A percentile compares a stretch with the other conserved stretches of the same genome.
Evolutionary conservation across 108 stramenopile species (phyloP).

Genomic region (Chaetoceros muelleri): DNA sequence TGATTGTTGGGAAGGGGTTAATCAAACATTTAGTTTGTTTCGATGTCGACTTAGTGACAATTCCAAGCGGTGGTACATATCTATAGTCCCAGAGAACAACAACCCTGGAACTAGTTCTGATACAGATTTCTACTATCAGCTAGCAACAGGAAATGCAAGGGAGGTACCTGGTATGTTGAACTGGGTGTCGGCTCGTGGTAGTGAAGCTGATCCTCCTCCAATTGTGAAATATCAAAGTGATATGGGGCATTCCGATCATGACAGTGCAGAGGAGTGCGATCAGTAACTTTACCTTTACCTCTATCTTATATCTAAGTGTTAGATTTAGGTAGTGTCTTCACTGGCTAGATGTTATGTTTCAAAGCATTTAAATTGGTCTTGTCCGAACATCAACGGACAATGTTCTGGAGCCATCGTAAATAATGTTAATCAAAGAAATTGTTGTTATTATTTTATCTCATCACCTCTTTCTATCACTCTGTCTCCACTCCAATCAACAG

Average conservation of each 20-base stretch:
- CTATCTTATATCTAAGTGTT: too few species aligned
- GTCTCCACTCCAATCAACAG: too few species aligned
- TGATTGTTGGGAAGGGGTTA: conserved; percentile 38
- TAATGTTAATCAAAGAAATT: too few species aligned
- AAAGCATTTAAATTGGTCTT: too few species aligned
- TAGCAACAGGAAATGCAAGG: conserved; percentile 13
- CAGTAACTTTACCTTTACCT: too few species aligned
- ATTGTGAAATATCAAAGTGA: not conserved
- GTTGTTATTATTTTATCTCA: too few species aligned
- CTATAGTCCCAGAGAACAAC: conserved; percentile 57
- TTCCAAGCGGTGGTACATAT: conserved; percentile 82
- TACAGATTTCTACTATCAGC: conserved; percentile 76
- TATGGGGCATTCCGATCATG: not conserved
- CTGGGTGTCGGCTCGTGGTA: conserved; percentile 37
- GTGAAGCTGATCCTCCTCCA: conserved; percentile 30
- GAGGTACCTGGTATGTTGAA: conserved; percentile 25
- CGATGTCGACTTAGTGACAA: conserved; percentile 78
- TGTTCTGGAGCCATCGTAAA: too few species aligned
- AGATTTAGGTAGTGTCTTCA: too few species aligned
- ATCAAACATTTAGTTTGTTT: conserved; percentile 39
- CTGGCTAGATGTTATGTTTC: too few species aligned
- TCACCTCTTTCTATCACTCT: too few species aligned
- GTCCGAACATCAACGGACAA: too few species aligned
- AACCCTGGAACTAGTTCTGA: conserved; percentile 74
- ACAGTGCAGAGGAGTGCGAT: too few species aligned